Evolutionary conservation across 495 filamentous ascomycete genomes (phyloP), one percentile per base, ranked within the genome.

Genomic region (Penicillium desertorum): DNA sequence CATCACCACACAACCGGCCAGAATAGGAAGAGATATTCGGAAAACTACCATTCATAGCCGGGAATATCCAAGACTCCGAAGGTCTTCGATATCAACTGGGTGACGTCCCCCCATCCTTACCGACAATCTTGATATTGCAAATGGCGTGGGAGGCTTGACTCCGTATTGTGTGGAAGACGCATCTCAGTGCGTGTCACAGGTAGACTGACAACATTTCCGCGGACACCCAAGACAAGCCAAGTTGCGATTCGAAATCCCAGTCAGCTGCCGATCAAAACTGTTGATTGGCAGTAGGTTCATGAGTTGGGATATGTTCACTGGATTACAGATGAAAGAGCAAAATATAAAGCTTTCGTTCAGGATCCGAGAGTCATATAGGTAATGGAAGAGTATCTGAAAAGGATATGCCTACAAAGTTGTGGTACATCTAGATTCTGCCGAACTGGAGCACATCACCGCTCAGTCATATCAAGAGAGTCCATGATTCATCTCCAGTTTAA

Each of bases 51-150:
- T 47, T 48, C 50, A 17, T 27, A 19, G 41, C 20, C n/a, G 25
- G 11, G 32, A 22, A 55, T 12, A 16, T 22, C 29, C n/a, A 20
- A 48, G 16, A 32, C 27, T 25, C 8, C 22, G 43, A 37, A 30
- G 34, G 34, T 14, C 34, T 16, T 37, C 34, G 6, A 37, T 37
- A 37, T 5, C 12, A 14, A 36, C 14, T 36, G 43, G 36, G 27
- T 51, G 51, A 3, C 20, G 16, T 55, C 11, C 17, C 9, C 25
- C 14, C 12, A 52, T 25, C 25, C 25, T 55, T 59, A 45, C 25
- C n/a, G 51, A 50, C 19, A 45, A 56, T 56, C 57, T 37, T 20
- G 30, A 42, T 17, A 16, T 53, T 20, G 42, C 17, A 39, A n/a
- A 42, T 53, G 37, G 51, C 51, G 8, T 29, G 17, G 25, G 51